Evolutionary conservation across 495 filamentous ascomycete species (phyloP).

Genomic region (Xanthoparmelia taractica): DNA sequence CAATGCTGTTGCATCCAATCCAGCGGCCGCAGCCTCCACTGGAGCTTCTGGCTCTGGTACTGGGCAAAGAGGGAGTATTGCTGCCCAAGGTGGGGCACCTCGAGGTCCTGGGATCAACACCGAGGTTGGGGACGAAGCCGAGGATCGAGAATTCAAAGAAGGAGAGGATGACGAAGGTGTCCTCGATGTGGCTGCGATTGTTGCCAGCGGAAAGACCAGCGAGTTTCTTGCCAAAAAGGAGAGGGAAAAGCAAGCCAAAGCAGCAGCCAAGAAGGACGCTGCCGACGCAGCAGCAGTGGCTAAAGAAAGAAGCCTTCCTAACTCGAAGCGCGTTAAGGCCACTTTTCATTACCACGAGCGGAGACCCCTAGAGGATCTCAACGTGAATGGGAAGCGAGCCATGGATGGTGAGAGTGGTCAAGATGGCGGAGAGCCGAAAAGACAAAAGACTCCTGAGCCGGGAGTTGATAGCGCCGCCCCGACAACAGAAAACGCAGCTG

Average conservation of each 20-base stretch:
- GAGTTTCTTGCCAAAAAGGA: constrained; percentile 89
- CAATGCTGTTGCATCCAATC: constrained; percentile 38
- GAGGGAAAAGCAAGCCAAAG: constrained; percentile 75
- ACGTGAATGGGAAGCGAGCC: constrained; percentile 29
- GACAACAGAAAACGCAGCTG: constrained; percentile 25
- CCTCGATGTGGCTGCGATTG: constrained; percentile 88
- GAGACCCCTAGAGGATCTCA: constrained; percentile 52
- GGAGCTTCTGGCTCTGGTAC: constrained; percentile 39
- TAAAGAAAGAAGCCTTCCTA: constrained; percentile 57
- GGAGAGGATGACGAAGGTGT: constrained; percentile 68
- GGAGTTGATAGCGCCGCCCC: constrained; percentile 15
- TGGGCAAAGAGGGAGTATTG: constrained; percentile 26
- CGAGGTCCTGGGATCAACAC: constrained; percentile 47
- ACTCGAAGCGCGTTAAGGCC: constrained; percentile 68
- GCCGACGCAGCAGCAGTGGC: constrained; percentile 29
- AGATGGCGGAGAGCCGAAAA: constrained; percentile 36
- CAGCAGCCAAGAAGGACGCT: constrained; percentile 45
- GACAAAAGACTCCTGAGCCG: constrained; percentile 34
- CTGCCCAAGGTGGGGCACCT: constrained; percentile 32
- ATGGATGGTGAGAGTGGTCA: constrained; percentile 37
- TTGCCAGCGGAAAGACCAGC: constrained; percentile 79
- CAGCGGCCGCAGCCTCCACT: constrained; percentile 48
- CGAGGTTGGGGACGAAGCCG: constrained; percentile 43
- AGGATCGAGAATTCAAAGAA: constrained; percentile 42
- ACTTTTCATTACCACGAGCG: constrained; percentile 79